phyloP scores from a whole-genome alignment of 441 rosid genomes.

The Adansonia gregorii region DNA sequence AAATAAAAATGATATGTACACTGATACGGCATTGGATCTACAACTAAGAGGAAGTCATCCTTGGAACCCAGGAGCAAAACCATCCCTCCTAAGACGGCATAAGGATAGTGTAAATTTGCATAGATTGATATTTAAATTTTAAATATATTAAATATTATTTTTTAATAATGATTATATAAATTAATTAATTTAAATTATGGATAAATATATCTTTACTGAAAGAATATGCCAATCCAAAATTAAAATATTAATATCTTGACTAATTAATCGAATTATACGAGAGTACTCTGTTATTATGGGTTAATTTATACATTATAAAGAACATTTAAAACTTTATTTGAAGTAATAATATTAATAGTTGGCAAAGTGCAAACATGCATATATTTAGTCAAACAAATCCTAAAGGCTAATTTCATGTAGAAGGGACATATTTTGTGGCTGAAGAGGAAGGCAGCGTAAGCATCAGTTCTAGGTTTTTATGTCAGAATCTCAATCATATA shows the following conservation, averaged over 20 bases:
- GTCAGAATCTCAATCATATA: conserved; percentile 10
- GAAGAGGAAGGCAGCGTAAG: neutral
- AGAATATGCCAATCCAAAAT: neutral
- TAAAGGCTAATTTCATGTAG: neutral
- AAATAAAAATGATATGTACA: too few species aligned
- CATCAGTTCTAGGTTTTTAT: conserved; percentile 20
- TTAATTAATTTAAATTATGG: too few species aligned
- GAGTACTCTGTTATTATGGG: neutral
- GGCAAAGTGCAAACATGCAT: neutral
- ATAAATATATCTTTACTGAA: neutral
- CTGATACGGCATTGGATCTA: too few species aligned
- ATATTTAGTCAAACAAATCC: neutral
- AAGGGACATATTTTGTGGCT: neutral
- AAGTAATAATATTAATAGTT: neutral
- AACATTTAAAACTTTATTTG: neutral
- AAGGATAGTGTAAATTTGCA: too few species aligned
- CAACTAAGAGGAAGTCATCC: too few species aligned
- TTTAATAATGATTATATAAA: too few species aligned
- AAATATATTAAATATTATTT: too few species aligned
- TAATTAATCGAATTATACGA: neutral
- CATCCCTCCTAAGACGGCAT: too few species aligned
- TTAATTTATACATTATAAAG: neutral
- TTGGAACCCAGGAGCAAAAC: too few species aligned
- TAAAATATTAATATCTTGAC: neutral
- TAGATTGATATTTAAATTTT: too few species aligned